Evolutionary conservation across 495 filamentous ascomycete species (phyloP), one percentile per base, ranked within the genome.

Genomic region (Bacidia rubella): DNA sequence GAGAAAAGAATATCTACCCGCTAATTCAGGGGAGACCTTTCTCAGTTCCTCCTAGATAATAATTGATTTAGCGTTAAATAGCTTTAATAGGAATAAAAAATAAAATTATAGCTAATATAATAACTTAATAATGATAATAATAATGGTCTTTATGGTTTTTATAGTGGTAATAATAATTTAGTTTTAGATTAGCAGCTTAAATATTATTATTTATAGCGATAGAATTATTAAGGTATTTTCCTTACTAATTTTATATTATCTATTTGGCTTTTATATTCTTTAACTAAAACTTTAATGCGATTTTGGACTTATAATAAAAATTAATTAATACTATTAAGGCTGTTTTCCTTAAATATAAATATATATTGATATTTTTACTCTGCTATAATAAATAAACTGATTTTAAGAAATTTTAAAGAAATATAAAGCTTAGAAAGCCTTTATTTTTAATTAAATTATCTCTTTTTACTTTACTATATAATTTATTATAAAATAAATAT

Each of bases 311-410:
- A n/a, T n/a, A 2, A 11, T 29, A 32, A 35, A 35, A 50, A 15
- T 35, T 17, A 32, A 21, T 50, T 17, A 50, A 35, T 15, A 50
- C 21, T 50, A 50, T 27, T 50, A 3, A 3, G 4, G 47, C 26
- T 35, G 25, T 3, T 35, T 25, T 32, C 25, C 21, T 50, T 50
- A 32, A 27, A 50, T 11, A 32, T 5, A 32, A 29, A 26, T 12
- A 32, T 27, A 32, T 50, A 50, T 50, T 50, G 26, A 15, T 15
- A 29, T 17, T 35, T 50, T 50, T 32, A 50, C n/a, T n/a, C 21
- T 29, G 21, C 10, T 39, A 10, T 39, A 39, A 39, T 39, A 9
- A 39, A n/a, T n/a, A 10, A 39, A 39, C n/a, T 39, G n/a, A 10
- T 10, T 39, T 39, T 10, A 10, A 39, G 26, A 50, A 32, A 29